These are phyloP conservation scores for Ogataea naganishii DNA, from an alignment of 805 yeast genomes.

Conservation along the genomic window DNA sequence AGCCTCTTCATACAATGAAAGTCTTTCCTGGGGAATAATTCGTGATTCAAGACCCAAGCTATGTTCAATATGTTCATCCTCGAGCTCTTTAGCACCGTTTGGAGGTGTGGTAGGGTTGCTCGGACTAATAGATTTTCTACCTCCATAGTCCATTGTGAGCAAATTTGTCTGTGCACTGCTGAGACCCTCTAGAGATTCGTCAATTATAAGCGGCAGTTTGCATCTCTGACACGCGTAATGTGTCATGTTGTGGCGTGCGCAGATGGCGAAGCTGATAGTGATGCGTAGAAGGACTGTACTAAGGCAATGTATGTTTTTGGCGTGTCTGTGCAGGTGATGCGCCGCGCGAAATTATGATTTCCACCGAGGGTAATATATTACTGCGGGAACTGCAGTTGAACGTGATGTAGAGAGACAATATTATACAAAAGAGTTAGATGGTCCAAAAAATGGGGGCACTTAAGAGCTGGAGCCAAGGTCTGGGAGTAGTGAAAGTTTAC, in stretches of 20 bases:
- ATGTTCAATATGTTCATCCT: conserved; percentile 3
- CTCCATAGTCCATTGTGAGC: conserved; percentile 28
- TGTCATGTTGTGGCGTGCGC: conserved; percentile 10
- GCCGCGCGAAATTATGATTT: no score
- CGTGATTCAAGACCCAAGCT: conserved; percentile 1
- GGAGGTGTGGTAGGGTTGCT: conserved; percentile 18
- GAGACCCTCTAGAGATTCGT: conserved; percentile 43
- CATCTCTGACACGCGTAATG: conserved; percentile 50
- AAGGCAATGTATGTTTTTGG: no score
- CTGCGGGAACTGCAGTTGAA: no score
- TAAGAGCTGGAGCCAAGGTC: no score
- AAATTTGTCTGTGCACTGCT: conserved; percentile 48
- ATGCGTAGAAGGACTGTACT: no score
- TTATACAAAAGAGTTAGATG: no score
- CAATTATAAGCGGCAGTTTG: conserved; percentile 46
- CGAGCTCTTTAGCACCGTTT: conserved; percentile 13
- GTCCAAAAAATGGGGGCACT: no score
- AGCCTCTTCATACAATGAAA: conserved; percentile 27
- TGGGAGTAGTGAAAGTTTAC: no score
- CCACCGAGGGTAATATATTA: no score
- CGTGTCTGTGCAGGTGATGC: no score
- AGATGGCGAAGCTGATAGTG: no score
- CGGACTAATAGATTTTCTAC: conserved; percentile 13
- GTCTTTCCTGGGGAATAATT: conserved; percentile 29
- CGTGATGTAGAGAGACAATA: no score